Evolutionary conservation across 176 grass and related monocot species (phyloP), one percentile per base, ranked within the genome.

Genomic region (Oryza coarctata): DNA sequence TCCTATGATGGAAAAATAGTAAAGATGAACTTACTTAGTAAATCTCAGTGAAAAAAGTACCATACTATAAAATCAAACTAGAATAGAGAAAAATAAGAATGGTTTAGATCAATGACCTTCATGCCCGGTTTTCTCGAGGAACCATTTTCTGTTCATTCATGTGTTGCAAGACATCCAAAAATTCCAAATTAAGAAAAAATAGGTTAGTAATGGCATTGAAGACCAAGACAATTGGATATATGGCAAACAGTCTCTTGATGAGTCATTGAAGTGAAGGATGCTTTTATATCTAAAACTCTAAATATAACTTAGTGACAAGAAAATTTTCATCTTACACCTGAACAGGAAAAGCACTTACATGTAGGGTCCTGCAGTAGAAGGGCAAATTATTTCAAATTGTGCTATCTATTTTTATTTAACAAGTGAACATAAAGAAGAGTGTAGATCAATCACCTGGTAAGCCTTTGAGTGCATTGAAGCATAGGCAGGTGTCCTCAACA

Each of bases 401-500:
- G 77, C 17, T 75, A 63, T 63, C 23, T 61, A 82, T 75, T 78
- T 62, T 41, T 41, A 80, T 64, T 65, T 33, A 81, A 76, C 47
- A 75, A 33, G 20, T 70, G 27, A 79, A 83, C 17, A 65, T 18
- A 29, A 85, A 76, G 13, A 83, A 87, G 13, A 76, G 40, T 23
- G 25, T 64, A 86, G 63, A 81, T 65, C 2, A 82, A 44, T 73
- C 74, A 98, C 95, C 96, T 92, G 96, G 96, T 73, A 99, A 82
- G 30, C 93, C 93, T 41, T 99, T 91, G 63, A 95, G 89, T 80
- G 96, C 93, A 91, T 99, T 95, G 79, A 99, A 99, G 80, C 96
- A 99, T 47, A 99, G 76, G 80, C 96, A 95, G 17, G 96, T 99
- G 69, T 99, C 96, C 88, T 99, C 96, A 39, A 95, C 96, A 36